Conservation (phyloP, 257 asterid species). For the Paraleonurus japonicus region DNA sequence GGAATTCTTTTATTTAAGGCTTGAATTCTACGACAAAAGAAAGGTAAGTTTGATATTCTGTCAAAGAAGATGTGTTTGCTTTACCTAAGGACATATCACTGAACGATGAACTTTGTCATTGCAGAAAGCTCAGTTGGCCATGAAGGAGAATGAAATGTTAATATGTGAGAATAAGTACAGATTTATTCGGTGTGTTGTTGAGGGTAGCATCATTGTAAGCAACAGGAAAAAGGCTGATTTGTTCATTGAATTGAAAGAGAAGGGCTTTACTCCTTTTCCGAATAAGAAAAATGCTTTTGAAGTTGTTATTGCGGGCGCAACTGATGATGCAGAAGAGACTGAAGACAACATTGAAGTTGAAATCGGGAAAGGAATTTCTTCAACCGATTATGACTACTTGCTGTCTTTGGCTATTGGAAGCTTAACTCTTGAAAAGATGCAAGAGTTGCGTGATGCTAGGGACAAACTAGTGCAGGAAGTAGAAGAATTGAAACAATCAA, state of each 20-base stretch:
- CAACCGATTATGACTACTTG: constrained; percentile 90
- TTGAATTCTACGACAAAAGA: constrained; percentile 74
- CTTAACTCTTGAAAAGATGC: constrained; percentile 75
- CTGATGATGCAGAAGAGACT: constrained; percentile 63
- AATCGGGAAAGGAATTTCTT: constrained; percentile 46
- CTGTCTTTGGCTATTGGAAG: constrained; percentile 78
- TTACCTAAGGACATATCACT: neutral
- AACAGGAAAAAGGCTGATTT: constrained; percentile 83
- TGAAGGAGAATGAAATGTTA: constrained; percentile 66
- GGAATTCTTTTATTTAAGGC: constrained; percentile 77
- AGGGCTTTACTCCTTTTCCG: constrained; percentile 89
- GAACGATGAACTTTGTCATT: constrained; percentile 6
- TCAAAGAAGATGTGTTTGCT: neutral
- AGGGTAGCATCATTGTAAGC: constrained; percentile 82
- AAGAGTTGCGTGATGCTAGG: constrained; percentile 68
- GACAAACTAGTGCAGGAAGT: constrained; percentile 59
- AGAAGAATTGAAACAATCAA: constrained; percentile 61
- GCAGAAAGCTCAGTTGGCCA: constrained; percentile 75
- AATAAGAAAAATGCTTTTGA: constrained; percentile 52
- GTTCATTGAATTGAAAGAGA: constrained; percentile 72
- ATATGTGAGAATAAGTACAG: constrained; percentile 78
- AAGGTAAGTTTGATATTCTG: constrained; percentile 48
- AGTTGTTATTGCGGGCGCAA: constrained; percentile 62
- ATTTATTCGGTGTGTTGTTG: constrained; percentile 77
- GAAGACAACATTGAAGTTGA: constrained; percentile 48